Conservation (phyloP, 306 rosid species). For the Corylus americana region DNA sequence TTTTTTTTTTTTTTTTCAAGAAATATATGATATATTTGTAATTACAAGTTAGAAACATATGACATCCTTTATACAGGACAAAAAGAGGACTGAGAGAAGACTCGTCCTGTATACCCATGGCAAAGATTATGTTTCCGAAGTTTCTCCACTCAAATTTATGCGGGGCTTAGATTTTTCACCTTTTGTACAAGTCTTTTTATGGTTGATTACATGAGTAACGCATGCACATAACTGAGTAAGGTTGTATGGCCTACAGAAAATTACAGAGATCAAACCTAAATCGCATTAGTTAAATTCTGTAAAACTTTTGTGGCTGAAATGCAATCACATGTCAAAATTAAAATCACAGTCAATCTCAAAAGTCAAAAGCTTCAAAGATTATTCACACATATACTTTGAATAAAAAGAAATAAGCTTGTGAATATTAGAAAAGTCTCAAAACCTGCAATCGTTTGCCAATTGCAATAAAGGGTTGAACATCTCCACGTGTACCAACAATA, state of each 20-base stretch:
- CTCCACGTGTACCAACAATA: slow-evolving; percentile 99
- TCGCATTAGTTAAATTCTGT: neutral
- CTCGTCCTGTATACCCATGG: neutral
- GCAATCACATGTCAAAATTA: neutral
- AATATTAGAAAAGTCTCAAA: slow-evolving; percentile 21
- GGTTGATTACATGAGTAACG: neutral
- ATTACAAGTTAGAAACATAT: neutral
- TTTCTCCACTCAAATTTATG: neutral
- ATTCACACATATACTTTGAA: neutral
- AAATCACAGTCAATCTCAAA: neutral
- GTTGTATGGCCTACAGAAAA: neutral
- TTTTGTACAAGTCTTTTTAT: neutral
- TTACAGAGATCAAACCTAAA: neutral
- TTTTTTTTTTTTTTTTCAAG: neutral
- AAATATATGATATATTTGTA: neutral
- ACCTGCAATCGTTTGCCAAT: slow-evolving; percentile 98
- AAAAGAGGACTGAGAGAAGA: neutral
- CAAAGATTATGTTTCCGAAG: neutral
- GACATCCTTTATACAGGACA: neutral
- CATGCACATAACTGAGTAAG: neutral
- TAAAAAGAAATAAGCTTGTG: slow-evolving; percentile 14
- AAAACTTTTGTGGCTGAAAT: neutral
- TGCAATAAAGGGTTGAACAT: slow-evolving; percentile 95
- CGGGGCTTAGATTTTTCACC: neutral
- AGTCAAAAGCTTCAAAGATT: neutral